Percentiles rank a stretch among this genome's conserved stretches.
Conservation (phyloP, 2,329 filamentous ascomycete genomes). For the Fusarium napiforme region DNA sequence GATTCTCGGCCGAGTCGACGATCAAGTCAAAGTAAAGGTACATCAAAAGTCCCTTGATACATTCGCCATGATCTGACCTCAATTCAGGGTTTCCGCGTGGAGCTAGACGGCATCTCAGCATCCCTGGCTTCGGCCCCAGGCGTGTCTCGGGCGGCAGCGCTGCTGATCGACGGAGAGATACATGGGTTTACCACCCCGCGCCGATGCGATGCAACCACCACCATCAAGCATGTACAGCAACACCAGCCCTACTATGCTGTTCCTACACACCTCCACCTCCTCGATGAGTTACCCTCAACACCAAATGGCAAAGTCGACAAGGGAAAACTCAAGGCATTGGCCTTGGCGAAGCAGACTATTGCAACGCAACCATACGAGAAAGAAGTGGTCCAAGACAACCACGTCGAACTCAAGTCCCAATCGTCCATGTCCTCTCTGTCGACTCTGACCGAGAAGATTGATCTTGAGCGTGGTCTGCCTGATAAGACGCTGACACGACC, state of each 20-base stretch:
- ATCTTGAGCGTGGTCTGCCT: constrained; percentile 50
- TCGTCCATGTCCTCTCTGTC: constrained; percentile 47
- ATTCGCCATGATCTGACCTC: neutral
- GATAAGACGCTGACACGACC: constrained; percentile 54
- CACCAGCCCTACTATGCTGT: constrained; percentile 67
- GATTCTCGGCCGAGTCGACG: constrained; percentile 67
- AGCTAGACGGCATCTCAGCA: constrained; percentile 67
- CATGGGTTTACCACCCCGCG: constrained; percentile 61
- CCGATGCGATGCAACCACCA: constrained; percentile 49
- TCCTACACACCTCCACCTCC: constrained; percentile 57
- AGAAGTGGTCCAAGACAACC: neutral
- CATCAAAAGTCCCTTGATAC: neutral
- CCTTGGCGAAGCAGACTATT: constrained; percentile 20
- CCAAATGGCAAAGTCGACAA: constrained; percentile 69
- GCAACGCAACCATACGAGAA: constrained; percentile 10
- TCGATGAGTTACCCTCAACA: constrained; percentile 60
- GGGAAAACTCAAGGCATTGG: constrained; percentile 53
- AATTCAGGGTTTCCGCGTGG: constrained; percentile 66
- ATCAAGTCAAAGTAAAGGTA: constrained; percentile 71
- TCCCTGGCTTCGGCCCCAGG: constrained; percentile 58
- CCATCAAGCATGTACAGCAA: constrained; percentile 54
- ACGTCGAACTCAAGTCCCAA: constrained; percentile 46
- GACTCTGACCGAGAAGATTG: constrained; percentile 44
- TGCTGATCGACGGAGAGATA: constrained; percentile 60
- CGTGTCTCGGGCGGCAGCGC: constrained; percentile 59